Evolutionary conservation across 306 rosid genomes (phyloP).

Genomic region (Rubus idaeus): DNA sequence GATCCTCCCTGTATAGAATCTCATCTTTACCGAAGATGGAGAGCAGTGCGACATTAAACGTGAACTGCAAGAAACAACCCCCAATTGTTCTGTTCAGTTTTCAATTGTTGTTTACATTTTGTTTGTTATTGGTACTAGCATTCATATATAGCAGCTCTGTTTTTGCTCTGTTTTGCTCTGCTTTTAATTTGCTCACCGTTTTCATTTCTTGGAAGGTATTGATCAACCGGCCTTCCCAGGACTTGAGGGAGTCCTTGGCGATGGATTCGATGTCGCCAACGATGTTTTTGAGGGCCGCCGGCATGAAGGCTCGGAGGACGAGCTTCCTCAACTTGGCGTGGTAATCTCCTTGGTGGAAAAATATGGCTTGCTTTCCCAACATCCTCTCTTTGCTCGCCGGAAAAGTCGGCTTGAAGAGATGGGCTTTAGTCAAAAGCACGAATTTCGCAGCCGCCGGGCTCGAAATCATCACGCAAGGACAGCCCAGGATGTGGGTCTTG

Average conservation of each 20-base stretch:
- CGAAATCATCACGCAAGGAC: constrained; percentile 93
- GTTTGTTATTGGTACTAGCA: neutral
- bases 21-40: constrained; percentile 87
- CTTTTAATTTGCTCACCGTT: constrained; percentile 44
- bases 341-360: constrained; percentile 90
- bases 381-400: constrained; percentile 96
- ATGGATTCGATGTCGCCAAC: constrained; percentile 65
- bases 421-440: constrained; percentile 66
- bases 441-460: constrained; percentile 90
- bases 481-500: constrained; percentile 96
- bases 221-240: constrained; percentile 63
- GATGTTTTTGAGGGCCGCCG: constrained; percentile 53
- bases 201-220: constrained; percentile 94
- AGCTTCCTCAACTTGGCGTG: constrained; percentile 82
- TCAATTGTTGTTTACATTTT: neutral
- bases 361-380: constrained; percentile 91
- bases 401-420: constrained; percentile 90
- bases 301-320: constrained; percentile 88
- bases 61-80: constrained; percentile 49
- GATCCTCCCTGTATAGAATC: constrained; percentile 64
- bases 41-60: constrained; percentile 85
- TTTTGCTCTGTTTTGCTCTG: neutral
- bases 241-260: constrained; percentile 55
- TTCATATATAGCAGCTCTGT: constrained; percentile 16
- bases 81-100: neutral